phyloP scores from a whole-genome alignment of 2,329 filamentous ascomycete genomes.

The Colletotrichum sansevieriae region DNA sequence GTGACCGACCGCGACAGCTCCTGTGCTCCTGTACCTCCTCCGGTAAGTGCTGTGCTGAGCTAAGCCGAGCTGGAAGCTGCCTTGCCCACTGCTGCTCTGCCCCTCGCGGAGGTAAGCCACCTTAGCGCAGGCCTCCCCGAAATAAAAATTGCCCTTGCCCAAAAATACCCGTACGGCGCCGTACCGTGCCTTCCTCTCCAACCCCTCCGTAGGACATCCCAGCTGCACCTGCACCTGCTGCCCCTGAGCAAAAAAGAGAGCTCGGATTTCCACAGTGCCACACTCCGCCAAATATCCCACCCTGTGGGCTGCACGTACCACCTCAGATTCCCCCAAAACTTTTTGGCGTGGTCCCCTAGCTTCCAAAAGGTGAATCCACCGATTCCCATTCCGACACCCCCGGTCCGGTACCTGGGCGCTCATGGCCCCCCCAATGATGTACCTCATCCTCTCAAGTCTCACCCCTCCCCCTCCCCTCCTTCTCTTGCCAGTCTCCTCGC shows the following conservation, averaged over 20 bases:
- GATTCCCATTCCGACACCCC: constrained; percentile 19
- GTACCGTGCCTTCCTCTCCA: not conserved
- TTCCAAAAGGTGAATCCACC: constrained; percentile 38
- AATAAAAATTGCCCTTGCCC: not conserved
- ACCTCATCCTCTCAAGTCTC: constrained; percentile 25
- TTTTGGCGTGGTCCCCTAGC: constrained; percentile 43
- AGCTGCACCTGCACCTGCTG: too few species aligned
- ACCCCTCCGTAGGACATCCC: not conserved
- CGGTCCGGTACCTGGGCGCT: constrained; percentile 32
- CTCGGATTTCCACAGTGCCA: constrained; percentile 38
- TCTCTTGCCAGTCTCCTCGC: constrained; percentile 23
- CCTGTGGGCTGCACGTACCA: constrained; percentile 29
- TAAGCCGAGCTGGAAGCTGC: too few species aligned
- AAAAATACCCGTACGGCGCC: not conserved
- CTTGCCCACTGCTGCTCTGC: too few species aligned
- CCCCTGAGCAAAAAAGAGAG: too few species aligned
- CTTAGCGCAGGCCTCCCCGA: too few species aligned
- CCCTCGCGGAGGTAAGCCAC: too few species aligned
- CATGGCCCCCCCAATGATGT: constrained; percentile 32
- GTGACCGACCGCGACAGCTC: too few species aligned
- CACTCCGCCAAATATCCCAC: constrained; percentile 20
- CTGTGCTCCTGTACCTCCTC: too few species aligned
- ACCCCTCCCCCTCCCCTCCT: constrained; percentile 38
- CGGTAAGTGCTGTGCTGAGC: too few species aligned
- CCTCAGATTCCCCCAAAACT: constrained; percentile 39